These are phyloP conservation scores for Sutorius eximius DNA, from an alignment of 1,284 basidiomycete genomes.

Conservation along the genomic window DNA sequence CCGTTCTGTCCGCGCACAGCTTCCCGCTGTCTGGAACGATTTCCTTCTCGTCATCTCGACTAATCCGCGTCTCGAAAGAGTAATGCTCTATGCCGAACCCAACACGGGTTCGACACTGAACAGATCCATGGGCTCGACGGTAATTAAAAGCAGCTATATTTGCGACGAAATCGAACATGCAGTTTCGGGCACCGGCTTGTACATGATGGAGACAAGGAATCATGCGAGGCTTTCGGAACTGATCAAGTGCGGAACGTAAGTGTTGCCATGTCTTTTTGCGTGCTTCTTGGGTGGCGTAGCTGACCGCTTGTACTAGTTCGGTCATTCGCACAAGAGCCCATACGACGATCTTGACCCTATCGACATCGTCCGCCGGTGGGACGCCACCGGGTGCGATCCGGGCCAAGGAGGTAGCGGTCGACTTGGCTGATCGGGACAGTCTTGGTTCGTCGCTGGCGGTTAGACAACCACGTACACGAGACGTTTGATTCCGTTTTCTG, in stretches of 20 bases:
- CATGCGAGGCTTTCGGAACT: slow-evolving; percentile 44
- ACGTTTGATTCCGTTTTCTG: background rate
- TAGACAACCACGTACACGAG: background rate
- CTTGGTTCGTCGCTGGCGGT: background rate
- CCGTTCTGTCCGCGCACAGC: slow-evolving; percentile 43
- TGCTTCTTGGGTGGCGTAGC: slow-evolving; percentile 5
- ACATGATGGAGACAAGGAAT: slow-evolving; percentile 46
- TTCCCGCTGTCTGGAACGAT: slow-evolving; percentile 51
- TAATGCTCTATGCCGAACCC: slow-evolving; percentile 39
- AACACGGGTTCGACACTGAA: slow-evolving; percentile 3
- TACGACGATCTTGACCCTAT: slow-evolving; percentile 27
- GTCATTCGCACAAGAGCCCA: slow-evolving; percentile 35
- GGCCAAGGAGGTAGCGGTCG: slow-evolving; percentile 28
- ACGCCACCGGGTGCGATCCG: slow-evolving; percentile 26
- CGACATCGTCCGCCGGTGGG: slow-evolving; percentile 16
- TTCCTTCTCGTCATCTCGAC: slow-evolving; percentile 43
- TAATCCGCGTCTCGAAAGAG: slow-evolving; percentile 43
- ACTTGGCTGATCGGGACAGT: slow-evolving; percentile 11
- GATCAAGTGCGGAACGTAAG: slow-evolving; percentile 46
- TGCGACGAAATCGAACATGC: slow-evolving; percentile 25
- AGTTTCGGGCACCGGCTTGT: slow-evolving; percentile 43
- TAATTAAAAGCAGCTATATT: slow-evolving; percentile 16
- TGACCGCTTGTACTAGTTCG: slow-evolving; percentile 17
- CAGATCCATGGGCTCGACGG: slow-evolving; percentile 6
- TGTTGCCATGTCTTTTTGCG: slow-evolving; percentile 9